A percentile compares a stretch with the other conserved stretches of the same genome.
phyloP scores from a whole-genome alignment of 352 stramenopile genomes.

The Phytophthora ohioensis region DNA sequence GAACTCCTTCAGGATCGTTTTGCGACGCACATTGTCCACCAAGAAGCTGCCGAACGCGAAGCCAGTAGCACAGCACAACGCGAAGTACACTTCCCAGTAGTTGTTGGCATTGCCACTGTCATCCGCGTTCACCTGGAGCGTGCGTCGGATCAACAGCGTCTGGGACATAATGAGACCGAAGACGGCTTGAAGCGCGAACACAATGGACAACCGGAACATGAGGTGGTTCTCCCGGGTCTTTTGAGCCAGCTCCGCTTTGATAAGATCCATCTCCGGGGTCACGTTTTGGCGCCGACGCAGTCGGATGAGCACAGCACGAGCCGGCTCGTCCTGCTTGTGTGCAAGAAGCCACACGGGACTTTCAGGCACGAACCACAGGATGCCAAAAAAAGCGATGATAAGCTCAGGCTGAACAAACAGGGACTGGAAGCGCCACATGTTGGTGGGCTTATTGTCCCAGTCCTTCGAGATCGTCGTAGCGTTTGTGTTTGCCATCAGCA shows the following conservation, averaged over 20 bases:
- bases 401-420: conserved; percentile 70
- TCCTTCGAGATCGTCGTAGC: conserved; percentile 42
- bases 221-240: conserved; percentile 62
- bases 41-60: conserved; percentile 81
- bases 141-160: conserved; percentile 57
- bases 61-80: conserved; percentile 54
- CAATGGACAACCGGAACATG: conserved; percentile 68
- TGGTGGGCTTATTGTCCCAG: conserved; percentile 49
- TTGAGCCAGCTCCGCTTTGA: conserved; percentile 65
- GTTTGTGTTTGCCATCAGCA: conserved; percentile 69
- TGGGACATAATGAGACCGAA: conserved; percentile 79
- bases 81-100: conserved; percentile 71
- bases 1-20: conserved; percentile 92
- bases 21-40: conserved; percentile 86
- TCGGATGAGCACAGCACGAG: conserved; percentile 58
- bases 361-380: conserved; percentile 79
- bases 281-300: conserved; percentile 79
- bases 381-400: conserved; percentile 61
- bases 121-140: conserved; percentile 42
- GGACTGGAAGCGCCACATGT: conserved; percentile 73
- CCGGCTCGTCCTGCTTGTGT: conserved; percentile 64
- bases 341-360: conserved; percentile 81
- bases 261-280: conserved; percentile 59
- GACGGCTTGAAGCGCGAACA: conserved; percentile 67
- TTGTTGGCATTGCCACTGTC: conserved; percentile 34